Evolutionary conservation across 106 monocot genomes (phyloP).

Genomic region (Cymbidium sinense): DNA sequence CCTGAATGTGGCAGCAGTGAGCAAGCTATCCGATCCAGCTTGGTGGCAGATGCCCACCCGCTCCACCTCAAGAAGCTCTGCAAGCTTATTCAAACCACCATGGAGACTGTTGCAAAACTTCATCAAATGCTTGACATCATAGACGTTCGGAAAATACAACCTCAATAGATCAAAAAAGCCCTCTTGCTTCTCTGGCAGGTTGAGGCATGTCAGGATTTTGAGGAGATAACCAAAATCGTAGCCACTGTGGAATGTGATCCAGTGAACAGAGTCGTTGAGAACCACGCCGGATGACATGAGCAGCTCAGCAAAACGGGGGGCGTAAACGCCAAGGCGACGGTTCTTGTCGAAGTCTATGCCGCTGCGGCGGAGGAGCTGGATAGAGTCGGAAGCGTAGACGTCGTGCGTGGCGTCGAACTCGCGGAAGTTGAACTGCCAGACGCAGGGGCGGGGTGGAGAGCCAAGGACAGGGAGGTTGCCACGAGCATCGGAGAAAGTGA

Average conservation of each 20-base stretch:
- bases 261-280: slow-evolving; percentile 13
- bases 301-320: slow-evolving; percentile 12
- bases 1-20: slow-evolving; percentile 16
- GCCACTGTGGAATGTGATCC: slow-evolving; percentile 16
- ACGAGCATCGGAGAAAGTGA: slow-evolving; percentile 11
- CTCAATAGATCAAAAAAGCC: slow-evolving; percentile 10
- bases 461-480: neutral
- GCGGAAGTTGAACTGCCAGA: slow-evolving; percentile 20
- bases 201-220: slow-evolving; percentile 13
- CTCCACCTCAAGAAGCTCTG: slow-evolving; percentile 16
- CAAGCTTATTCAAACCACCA: slow-evolving; percentile 19
- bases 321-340: slow-evolving; percentile 2
- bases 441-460: slow-evolving; percentile 6
- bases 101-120: slow-evolving; percentile 19
- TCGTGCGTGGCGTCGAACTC: slow-evolving; percentile 11
- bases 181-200: slow-evolving; percentile 14
- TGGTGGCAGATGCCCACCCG: slow-evolving; percentile 20
- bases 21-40: slow-evolving; percentile 16
- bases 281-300: slow-evolving; percentile 19
- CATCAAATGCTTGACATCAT: slow-evolving; percentile 22
- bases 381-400: slow-evolving; percentile 12
- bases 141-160: slow-evolving; percentile 14
- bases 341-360: slow-evolving; percentile 17
- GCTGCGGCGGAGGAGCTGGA: slow-evolving; percentile 9
- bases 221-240: slow-evolving; percentile 20